Evolutionary conservation across 225 moss, liverwort and hornwort genomes (phyloP), one percentile per base, ranked within the genome.

Genomic region (Takakia lepidozioides): DNA sequence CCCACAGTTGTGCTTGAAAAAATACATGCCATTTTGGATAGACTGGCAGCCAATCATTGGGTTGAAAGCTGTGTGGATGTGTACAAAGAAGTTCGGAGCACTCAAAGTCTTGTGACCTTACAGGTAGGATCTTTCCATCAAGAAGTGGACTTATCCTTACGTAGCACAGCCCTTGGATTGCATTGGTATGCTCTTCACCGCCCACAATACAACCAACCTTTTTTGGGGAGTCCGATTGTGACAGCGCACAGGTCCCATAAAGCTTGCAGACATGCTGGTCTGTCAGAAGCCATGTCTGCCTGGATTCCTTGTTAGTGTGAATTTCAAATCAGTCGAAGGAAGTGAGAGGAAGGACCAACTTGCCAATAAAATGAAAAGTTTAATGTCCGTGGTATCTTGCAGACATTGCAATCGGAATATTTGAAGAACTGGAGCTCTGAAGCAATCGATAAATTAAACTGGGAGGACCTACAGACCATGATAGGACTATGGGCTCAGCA

Each of bases 401-500:
- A 75, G 62, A 70, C 64, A 13, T 49, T 90, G 64, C 72, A 69
- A 42, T 56, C 75, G 2, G 79, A 82, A 34, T 95, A 87, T 51
- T 61, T 90, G 52, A 68, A 64, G 47, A 66, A 66, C 52, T 64
- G 61, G 52, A 82, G 52, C 26, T 55, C 84, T 5, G 77, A 87
- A 53, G 32, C 69, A 32, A 70, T 95, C 41, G 86, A 95, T 61
- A 71, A 67, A 53, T 38, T 95, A 52, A 82, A 90, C 25, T 90
- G 87, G 84, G 68, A 66, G 27, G 77, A 70, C 24, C 67, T 95
- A 27, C 86, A 95, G 66, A 84, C 66, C 25, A 84, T 84, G 86
- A 90, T 95, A 52, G 87, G 72, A 49, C 56, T 60, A 55, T 95
- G 95, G 95, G 58, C 64, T 34, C 84, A 87, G 61, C 84, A 95